Conservation (phyloP, 148 eudicot genomes). For the Mesembryanthemum crystallinum region DNA sequence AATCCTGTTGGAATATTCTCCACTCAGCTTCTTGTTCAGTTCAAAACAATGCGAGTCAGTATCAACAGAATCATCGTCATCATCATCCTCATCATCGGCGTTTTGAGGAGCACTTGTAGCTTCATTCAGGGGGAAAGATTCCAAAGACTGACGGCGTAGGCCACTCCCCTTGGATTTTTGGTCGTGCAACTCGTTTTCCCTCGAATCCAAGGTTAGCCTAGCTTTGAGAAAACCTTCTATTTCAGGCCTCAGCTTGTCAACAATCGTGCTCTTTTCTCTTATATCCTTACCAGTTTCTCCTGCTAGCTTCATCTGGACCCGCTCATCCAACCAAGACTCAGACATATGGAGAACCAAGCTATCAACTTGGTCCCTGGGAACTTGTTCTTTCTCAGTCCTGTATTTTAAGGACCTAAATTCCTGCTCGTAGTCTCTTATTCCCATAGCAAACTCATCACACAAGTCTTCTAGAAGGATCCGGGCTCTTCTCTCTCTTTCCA, state of each 20-base stretch:
- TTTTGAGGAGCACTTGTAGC: conserved; percentile 58
- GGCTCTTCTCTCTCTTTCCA: conserved; percentile 64
- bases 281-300: conserved; percentile 28
- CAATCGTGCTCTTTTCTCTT: conserved; percentile 41
- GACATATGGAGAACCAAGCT: conserved; percentile 70
- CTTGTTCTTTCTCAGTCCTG: conserved; percentile 43
- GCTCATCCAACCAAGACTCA: conserved; percentile 91
- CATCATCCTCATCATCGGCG: conserved; percentile 47
- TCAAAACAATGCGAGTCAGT: conserved; percentile 49
- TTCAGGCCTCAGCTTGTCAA: conserved; percentile 67
- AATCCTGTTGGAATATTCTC: conserved; percentile 24
- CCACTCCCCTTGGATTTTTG: conserved; percentile 33
- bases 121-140: conserved; percentile 63
- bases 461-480: conserved; percentile 67
- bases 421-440: conserved; percentile 69
- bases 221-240: conserved; percentile 71
- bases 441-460: conserved; percentile 83
- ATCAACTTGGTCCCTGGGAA: conserved; percentile 44
- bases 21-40: conserved; percentile 34
- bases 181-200: conserved; percentile 16
- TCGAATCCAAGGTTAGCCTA: conserved; percentile 30
- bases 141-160: conserved; percentile 48
- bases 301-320: conserved; percentile 60
- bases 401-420: conserved; percentile 56
- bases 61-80: conserved; percentile 31